A percentile compares a stretch with the other conserved stretches of the same genome.
These are phyloP conservation scores for Delonix regia DNA, from an alignment of 306 rosid species.

Conservation along the genomic window DNA sequence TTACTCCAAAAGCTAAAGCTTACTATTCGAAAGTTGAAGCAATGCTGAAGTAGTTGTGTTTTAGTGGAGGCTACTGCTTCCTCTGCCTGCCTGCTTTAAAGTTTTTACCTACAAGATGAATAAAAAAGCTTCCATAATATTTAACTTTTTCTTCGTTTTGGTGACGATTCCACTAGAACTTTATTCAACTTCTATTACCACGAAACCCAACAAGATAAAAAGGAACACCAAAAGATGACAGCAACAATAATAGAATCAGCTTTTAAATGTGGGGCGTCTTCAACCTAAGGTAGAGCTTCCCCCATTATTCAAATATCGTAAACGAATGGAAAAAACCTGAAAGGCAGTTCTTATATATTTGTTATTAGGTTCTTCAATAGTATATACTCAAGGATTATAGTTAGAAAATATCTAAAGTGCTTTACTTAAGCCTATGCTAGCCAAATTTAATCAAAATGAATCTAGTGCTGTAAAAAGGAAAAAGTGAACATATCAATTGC, in stretches of 20 bases:
- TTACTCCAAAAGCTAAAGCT: background rate
- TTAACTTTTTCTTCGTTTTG: conserved; percentile 10
- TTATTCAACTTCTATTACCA: conserved; percentile 12
- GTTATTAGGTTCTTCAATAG: background rate
- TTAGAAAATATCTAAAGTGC: too few species aligned
- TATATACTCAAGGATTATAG: too few species aligned
- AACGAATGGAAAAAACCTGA: background rate
- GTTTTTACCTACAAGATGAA: background rate
- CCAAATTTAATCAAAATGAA: too few species aligned
- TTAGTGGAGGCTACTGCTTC: conserved; percentile 13
- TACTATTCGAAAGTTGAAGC: background rate
- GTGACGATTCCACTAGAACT: background rate
- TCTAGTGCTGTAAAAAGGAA: background rate
- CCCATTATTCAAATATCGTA: background rate
- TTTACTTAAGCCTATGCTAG: too few species aligned
- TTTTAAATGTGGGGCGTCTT: conserved; percentile 18
- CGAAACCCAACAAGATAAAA: conserved; percentile 26
- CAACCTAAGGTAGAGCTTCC: conserved; percentile 1
- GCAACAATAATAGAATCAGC: conserved; percentile 29
- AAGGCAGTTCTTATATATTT: too few species aligned
- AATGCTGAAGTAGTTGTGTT: background rate
- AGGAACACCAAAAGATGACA: conserved; percentile 21
- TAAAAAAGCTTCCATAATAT: conserved; percentile 21
- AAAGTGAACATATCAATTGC: background rate
- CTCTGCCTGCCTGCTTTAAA: too few species aligned